Percentiles rank a stretch among this genome's conserved stretches.
phyloP scores from a whole-genome alignment of 2,329 filamentous ascomycete genomes.

The Hymenoscyphus repandus region DNA sequence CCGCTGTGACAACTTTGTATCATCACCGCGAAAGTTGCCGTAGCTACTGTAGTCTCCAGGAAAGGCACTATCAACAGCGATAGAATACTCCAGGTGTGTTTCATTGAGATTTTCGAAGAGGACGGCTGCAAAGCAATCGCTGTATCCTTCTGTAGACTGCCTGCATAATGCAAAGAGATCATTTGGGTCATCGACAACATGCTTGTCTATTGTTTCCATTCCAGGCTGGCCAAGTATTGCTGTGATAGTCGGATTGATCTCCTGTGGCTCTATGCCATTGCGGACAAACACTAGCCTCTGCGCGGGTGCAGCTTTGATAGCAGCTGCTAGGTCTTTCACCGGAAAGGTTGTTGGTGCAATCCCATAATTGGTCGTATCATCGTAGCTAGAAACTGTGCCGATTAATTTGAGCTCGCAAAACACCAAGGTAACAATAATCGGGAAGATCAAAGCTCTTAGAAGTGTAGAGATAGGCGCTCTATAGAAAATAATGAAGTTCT shows the following conservation, averaged over 20 bases:
- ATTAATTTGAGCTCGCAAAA: slow-evolving; percentile 20
- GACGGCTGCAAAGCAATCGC: slow-evolving; percentile 24
- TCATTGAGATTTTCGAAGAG: slow-evolving; percentile 22
- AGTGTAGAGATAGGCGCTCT: slow-evolving; percentile 19
- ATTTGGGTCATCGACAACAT: slow-evolving; percentile 14
- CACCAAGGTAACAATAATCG: slow-evolving; percentile 20
- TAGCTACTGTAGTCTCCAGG: not conserved
- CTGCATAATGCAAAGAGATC: slow-evolving; percentile 23
- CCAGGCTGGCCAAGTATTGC: slow-evolving; percentile 15
- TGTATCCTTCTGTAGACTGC: slow-evolving; percentile 17
- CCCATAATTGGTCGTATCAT: slow-evolving; percentile 8
- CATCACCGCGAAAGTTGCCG: slow-evolving; percentile 12
- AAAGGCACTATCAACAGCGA: slow-evolving; percentile 18
- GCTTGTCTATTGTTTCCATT: slow-evolving; percentile 11
- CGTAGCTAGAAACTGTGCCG: not conserved
- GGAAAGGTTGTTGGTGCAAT: slow-evolving; percentile 17
- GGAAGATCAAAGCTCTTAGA: slow-evolving; percentile 22
- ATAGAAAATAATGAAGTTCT: slow-evolving; percentile 26
- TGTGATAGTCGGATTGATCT: slow-evolving; percentile 17
- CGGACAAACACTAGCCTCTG: slow-evolving; percentile 23
- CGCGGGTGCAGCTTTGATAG: slow-evolving; percentile 9
- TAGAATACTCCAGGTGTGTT: slow-evolving; percentile 22
- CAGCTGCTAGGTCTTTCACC: slow-evolving; percentile 16
- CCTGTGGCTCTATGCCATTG: slow-evolving; percentile 18
- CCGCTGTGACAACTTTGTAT: slow-evolving; percentile 7